Conservation (phyloP, 1,139 yeast genomes). For the Kluyveromyces marxianus region DNA sequence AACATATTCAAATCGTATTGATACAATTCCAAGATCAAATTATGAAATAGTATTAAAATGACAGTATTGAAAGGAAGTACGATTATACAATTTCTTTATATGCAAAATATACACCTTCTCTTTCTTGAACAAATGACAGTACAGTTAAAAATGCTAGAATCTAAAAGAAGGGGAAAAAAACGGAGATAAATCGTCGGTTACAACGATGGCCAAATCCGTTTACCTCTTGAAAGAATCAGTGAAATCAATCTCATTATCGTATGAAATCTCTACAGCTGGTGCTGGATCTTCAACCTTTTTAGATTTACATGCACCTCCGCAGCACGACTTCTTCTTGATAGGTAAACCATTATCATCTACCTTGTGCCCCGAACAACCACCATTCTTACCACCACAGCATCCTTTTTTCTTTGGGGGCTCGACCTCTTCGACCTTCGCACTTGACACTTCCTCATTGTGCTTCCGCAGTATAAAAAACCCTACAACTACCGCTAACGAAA, state of each 20-base stretch:
- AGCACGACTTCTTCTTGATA: conserved; percentile 16
- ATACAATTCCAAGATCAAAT: neutral
- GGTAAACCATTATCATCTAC: conserved; percentile 3
- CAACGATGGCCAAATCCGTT: neutral
- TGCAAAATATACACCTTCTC: neutral
- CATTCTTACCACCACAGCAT: conserved; percentile 26
- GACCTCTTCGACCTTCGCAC: neutral
- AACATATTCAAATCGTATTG: neutral
- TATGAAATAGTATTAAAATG: neutral
- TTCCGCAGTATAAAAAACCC: conserved; percentile 20
- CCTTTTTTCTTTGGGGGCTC: conserved; percentile 6
- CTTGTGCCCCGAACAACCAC: conserved; percentile 15
- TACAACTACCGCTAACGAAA: conserved; percentile 26
- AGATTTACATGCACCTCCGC: conserved; percentile 27
- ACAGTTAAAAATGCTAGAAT: too few relatives aligned
- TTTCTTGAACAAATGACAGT: too few relatives aligned
- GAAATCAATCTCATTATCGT: conserved; percentile 4
- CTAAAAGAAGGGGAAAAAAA: too few relatives aligned
- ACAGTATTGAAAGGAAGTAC: neutral
- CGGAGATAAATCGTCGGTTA: too few relatives aligned
- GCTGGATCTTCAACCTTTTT: conserved; percentile 18
- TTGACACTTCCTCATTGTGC: neutral
- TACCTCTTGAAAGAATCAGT: conserved; percentile 3
- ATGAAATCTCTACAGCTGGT: conserved; percentile 2
- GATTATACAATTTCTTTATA: neutral